phyloP scores from a whole-genome alignment of 2,329 filamentous ascomycete genomes.

The Diplodia intermedia region DNA sequence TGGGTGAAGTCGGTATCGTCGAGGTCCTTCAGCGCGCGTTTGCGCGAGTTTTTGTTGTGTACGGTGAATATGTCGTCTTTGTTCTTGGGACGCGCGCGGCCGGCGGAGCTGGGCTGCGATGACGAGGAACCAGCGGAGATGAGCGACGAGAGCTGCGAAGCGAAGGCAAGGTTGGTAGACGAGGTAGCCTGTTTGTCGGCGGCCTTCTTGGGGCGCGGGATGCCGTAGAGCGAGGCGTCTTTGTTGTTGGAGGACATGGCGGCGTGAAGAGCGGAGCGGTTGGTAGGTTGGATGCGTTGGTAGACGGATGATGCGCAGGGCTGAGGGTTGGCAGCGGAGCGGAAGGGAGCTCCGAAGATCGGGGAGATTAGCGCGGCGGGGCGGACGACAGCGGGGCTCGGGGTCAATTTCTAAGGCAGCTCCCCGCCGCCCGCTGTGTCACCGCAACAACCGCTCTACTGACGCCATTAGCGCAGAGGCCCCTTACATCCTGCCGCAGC shows the following conservation, averaged over 20 bases:
- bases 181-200: constrained; percentile 71
- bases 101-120: constrained; percentile 52
- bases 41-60: constrained; percentile 68
- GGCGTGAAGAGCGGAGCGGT: neutral
- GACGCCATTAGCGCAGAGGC: constrained; percentile 25
- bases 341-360: constrained; percentile 8
- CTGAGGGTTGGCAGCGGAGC: constrained; percentile 6
- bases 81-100: constrained; percentile 62
- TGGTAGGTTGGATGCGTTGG: neutral
- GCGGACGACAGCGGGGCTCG: constrained; percentile 28
- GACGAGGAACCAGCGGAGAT: constrained; percentile 65
- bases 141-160: constrained; percentile 83
- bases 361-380: constrained; percentile 1
- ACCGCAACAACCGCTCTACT: constrained; percentile 23
- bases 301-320: neutral
- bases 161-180: constrained; percentile 79
- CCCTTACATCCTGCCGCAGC: neutral
- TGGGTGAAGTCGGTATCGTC: constrained; percentile 65
- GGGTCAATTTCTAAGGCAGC: constrained; percentile 23
- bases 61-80: constrained; percentile 74
- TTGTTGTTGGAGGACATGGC: constrained; percentile 40
- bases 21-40: constrained; percentile 67
- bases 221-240: constrained; percentile 78
- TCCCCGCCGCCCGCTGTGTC: constrained; percentile 9
- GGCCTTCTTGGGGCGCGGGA: constrained; percentile 70